Evolutionary conservation across 2,329 filamentous ascomycete species (phyloP).

Genomic region (Verticillium klebahnii): DNA sequence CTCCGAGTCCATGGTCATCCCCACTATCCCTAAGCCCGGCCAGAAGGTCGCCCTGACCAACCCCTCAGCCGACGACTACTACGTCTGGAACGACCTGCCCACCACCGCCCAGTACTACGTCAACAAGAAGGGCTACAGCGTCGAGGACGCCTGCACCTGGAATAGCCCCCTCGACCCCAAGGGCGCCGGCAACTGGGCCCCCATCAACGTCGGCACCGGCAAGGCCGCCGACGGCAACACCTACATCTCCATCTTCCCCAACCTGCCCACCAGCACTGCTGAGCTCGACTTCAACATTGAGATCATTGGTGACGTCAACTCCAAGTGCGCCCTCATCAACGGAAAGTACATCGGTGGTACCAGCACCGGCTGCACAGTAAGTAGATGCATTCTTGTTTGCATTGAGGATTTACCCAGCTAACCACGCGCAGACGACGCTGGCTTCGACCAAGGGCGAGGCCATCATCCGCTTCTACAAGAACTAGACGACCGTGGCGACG

Average conservation of each 20-base stretch:
- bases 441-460: constrained; percentile 31
- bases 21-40: constrained; percentile 60
- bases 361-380: constrained; percentile 72
- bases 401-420: neutral
- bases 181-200: constrained; percentile 77
- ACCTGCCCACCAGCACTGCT: constrained; percentile 67
- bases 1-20: constrained; percentile 82
- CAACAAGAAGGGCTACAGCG: constrained; percentile 70
- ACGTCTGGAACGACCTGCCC: constrained; percentile 65
- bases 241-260: constrained; percentile 82
- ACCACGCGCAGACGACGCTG: constrained; percentile 35
- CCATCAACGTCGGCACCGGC: constrained; percentile 80
- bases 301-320: constrained; percentile 60
- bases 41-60: constrained; percentile 63
- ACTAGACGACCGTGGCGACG: neutral
- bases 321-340: constrained; percentile 60
- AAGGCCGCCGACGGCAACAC: constrained; percentile 59
- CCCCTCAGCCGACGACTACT: constrained; percentile 69
- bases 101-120: constrained; percentile 97
- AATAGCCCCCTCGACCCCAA: constrained; percentile 40
- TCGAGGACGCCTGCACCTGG: constrained; percentile 75
- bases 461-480: constrained; percentile 38
- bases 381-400: constrained; percentile 27
- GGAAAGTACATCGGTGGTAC: constrained; percentile 56
- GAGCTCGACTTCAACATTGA: constrained; percentile 74